Evolutionary conservation across 495 filamentous ascomycete genomes (phyloP), one percentile per base, ranked within the genome.

Genomic region (Cetradonia linearis): DNA sequence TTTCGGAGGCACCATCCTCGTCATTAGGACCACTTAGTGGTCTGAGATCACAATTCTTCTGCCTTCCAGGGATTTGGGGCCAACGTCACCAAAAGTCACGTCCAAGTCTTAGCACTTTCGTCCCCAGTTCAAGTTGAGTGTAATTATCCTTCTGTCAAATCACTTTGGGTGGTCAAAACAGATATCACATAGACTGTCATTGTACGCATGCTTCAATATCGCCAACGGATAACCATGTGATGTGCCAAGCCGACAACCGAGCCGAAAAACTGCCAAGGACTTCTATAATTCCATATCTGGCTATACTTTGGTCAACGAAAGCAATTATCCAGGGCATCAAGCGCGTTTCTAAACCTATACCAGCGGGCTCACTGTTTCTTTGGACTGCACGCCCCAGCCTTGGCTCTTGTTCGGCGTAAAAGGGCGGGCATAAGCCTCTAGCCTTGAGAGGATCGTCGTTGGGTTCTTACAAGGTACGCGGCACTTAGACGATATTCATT

Each of bases 161-260:
- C 42, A 5, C 42, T 10, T 3, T 3, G 23, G 30, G 38, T 48
- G 16, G 33, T 56, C 36, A 56, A 0, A 20, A n/a, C 30, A 18
- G n/a, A 16, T 40, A 5, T 55, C 5, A 34, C 34, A 46, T 25
- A 46, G 42, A 5, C 33, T 25, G 31, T 36, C 50, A 34, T 53
- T 33, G 31, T n/a, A 56, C 36, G 54, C 54, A 25, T 23, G 54
- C 54, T 56, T 23, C 34, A 56, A 38, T 27, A 33, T 56, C 34
- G 23, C 25, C 23, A 23, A 30, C 38, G 40, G 27, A 31, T 20
- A 13, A 40, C 54, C 38, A 2, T 25, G 23, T 5, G 38, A 27
- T 40, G 36, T 13, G 54, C 54, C 34, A 16, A 42, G 54, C 54
- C 36, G 54, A 56, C 7, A 5, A 14, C 50, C 18, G 20, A 54